Evolutionary conservation across 257 asterid genomes (phyloP), one percentile per base, ranked within the genome.

Genomic region (Buddleja alternifolia): DNA sequence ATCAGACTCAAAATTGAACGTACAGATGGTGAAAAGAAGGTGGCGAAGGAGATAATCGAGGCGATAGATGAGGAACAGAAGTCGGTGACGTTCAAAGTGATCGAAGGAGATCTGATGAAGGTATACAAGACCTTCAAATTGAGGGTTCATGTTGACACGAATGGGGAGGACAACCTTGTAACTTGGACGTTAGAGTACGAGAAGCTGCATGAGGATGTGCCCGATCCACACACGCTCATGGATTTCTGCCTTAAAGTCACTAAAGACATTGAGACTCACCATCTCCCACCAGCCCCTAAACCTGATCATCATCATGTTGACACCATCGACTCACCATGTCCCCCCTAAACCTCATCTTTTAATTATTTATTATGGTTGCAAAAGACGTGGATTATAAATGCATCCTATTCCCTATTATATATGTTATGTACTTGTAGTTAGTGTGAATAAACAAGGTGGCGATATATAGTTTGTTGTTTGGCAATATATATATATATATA

Each of bases 61-160:
- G 82, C 77, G 3, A 52, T 77, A 4, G 83, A 77, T 6, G 85
- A 77, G 19, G 80, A 56, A 55, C 81, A 84, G 14, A 78, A 78
- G 58, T 74, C 83, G 16, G 44, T 79, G 40, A 71, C 69, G 4
- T 74, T 60, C 71, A 78, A 70, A 65, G 60, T 81, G 63, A 57
- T 76, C 5, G 84, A 72, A 67, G 90, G 90, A 39, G 85, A 81
- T 70, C 57, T 79, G 1, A 6, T 82, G 82, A 81, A 82, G 67
- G 10, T 66, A 4, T 84, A 79, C 78, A 75, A 80, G 48, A 15
- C 25, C 15, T 16, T 84, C 57, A 54, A 58, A 4, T 0, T 46
- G 8, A 73, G 12, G 3, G 70, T 73, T 12, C 79, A 69, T 17
- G 78, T 82, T 0, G 85, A 69, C 37, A 72, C 70, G 12, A 73